Conservation (phyloP, 2,329 filamentous ascomycete genomes). For the Aureobasidium sp. region DNA sequence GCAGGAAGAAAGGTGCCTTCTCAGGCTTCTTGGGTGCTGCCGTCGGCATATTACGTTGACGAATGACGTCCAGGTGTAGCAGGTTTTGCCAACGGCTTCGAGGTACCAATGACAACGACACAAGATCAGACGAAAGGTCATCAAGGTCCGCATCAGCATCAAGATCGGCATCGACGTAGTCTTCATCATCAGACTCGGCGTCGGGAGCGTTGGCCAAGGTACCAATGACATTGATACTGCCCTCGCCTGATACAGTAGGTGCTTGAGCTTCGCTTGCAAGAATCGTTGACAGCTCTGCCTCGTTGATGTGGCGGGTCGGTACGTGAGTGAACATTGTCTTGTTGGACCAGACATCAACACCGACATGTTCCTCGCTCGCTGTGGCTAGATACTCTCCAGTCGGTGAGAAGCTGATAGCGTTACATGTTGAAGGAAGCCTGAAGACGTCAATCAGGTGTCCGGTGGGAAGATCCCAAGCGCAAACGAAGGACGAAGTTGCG, state of each 20-base stretch:
- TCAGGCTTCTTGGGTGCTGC: slow-evolving; percentile 90
- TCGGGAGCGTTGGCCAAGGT: slow-evolving; percentile 55
- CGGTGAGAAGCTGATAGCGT: slow-evolving; percentile 74
- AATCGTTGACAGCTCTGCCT: slow-evolving; percentile 60
- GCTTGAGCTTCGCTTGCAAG: slow-evolving; percentile 30
- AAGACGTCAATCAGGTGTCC: slow-evolving; percentile 93
- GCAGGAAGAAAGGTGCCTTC: slow-evolving; percentile 92
- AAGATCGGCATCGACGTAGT: slow-evolving; percentile 42
- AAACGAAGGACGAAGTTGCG: slow-evolving; percentile 68
- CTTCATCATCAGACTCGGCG: slow-evolving; percentile 39
- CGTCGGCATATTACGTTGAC: slow-evolving; percentile 87
- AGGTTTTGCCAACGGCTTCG: slow-evolving; percentile 91
- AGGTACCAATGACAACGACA: slow-evolving; percentile 82
- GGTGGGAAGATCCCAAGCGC: slow-evolving; percentile 92
- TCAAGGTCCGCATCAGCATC: slow-evolving; percentile 21
- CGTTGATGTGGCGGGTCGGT: slow-evolving; percentile 74
- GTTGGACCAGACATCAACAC: slow-evolving; percentile 95
- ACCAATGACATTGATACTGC: slow-evolving; percentile 64
- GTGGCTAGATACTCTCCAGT: slow-evolving; percentile 92
- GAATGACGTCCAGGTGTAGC: slow-evolving; percentile 80
- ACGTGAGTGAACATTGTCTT: slow-evolving; percentile 83
- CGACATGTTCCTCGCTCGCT: slow-evolving; percentile 69
- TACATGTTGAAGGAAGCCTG: slow-evolving; percentile 68
- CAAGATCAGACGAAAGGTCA: slow-evolving; percentile 63
- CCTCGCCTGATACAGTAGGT: slow-evolving; percentile 75